A percentile compares a stretch with the other conserved stretches of the same genome.
Conservation (phyloP, 208 protist genomes). For the Histomonas meleagridis region DNA sequence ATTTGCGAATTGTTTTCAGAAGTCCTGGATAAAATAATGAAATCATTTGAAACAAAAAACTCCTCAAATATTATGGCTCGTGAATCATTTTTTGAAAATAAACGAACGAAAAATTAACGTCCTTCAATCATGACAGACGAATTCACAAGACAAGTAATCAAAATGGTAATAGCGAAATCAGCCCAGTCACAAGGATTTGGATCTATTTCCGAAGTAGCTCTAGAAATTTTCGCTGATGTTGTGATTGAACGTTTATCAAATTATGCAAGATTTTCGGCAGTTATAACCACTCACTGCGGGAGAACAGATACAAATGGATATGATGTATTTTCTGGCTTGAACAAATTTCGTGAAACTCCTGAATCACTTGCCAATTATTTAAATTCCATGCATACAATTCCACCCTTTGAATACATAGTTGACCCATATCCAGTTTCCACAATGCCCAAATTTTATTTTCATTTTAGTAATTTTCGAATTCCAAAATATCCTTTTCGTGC, state of each 20-base stretch:
- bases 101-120: no score
- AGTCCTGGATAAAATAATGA: no score
- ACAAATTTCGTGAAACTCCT: neutral
- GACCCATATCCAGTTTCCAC: neutral
- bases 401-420: constrained; percentile 1
- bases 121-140: constrained; percentile 28
- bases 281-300: neutral
- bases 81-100: no score
- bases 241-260: neutral
- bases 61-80: no score
- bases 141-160: neutral
- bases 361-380: neutral
- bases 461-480: neutral
- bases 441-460: neutral
- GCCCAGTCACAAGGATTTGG: neutral
- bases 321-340: neutral
- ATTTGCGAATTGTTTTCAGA: no score
- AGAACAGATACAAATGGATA: constrained; percentile 3
- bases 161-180: neutral
- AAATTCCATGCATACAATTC: no score
- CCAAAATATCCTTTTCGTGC: neutral
- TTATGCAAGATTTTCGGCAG: neutral
- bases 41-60: no score
- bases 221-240: neutral
- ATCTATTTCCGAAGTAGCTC: neutral